Evolutionary conservation across 176 grass and related monocot genomes (phyloP).

Genomic region (Phoenix roebelenii): DNA sequence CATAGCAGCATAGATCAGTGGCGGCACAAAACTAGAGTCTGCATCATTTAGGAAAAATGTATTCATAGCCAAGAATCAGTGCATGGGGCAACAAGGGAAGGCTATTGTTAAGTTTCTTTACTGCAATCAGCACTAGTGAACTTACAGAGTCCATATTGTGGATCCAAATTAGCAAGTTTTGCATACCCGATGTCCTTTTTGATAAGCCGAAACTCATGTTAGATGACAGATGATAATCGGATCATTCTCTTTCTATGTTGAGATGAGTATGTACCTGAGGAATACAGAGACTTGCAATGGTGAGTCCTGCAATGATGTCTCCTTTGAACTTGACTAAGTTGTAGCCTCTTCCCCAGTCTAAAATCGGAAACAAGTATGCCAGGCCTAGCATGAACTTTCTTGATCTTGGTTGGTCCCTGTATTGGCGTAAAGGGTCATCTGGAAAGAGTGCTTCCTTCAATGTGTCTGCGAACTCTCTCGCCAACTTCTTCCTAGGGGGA

Average conservation of each 20-base stretch:
- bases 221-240: no score
- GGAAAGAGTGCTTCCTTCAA: slow-evolving; percentile 7
- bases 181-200: slow-evolving; percentile 9
- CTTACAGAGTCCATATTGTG: slow-evolving; percentile 10
- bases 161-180: slow-evolving; percentile 5
- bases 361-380: slow-evolving; percentile 3
- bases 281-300: slow-evolving; percentile 17
- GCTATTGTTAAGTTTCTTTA: no score
- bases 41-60: background rate
- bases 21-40: slow-evolving; percentile 14
- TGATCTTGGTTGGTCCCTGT: slow-evolving; percentile 3
- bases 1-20: slow-evolving; percentile 11
- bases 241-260: no score
- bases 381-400: slow-evolving; percentile 1
- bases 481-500: background rate
- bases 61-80: no score
- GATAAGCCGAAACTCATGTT: no score
- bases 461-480: background rate
- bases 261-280: slow-evolving; percentile 1
- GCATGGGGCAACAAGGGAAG: no score
- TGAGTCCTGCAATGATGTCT: slow-evolving; percentile 2
- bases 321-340: slow-evolving; percentile 2
- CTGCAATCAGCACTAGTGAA: no score
- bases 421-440: slow-evolving; percentile 11
- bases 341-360: slow-evolving; percentile 9